Evolutionary conservation across 2,329 filamentous ascomycete genomes (phyloP), one percentile per base, ranked within the genome.

Genomic region (Curvularia spicifera): DNA sequence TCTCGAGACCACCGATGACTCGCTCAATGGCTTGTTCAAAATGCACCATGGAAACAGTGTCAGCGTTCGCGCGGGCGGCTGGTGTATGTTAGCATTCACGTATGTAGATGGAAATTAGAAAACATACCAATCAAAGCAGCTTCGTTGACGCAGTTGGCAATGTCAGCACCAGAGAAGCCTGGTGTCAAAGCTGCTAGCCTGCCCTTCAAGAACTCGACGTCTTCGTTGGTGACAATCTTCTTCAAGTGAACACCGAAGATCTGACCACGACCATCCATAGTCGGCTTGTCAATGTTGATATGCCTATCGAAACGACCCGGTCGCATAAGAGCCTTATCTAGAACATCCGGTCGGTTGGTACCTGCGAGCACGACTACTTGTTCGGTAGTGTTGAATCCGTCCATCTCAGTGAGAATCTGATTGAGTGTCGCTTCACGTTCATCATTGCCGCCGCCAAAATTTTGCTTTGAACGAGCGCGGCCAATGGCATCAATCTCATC

Each of bases 401-500:
- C 95, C 95, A 99, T 99, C 78, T 99, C 95, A 0, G 95, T 99
- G 53, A 99, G 83, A 61, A 99, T 98, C 80, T 99, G 95, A 79
- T 99, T 99, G 28, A 99, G 87, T 0, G 95, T 99, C 47, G 91
- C 91, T 80, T 99, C 95, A 61, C 95, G 90, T 81, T 99, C 95
- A 74, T 99, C 95, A 73, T 98, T 98, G 61, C 95, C 95, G 64
- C 94, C 93, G 39, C 90, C 90, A 57, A 91, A 91, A 64, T 89
- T 90, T 35, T 89, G 87, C 74, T 97, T 96, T 22, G 89, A 84
- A 80, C 95, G 87, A 54, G 94, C 91, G 75, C 93, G 92, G 69
- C 95, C 95, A 71, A 99, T 97, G 57, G 95, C 95, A 76, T 99
- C 95, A 70, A 99, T 99, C 79, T 99, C 95, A 75, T 99, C 95